Conservation (phyloP, 208 protist genomes). For the Zelonia costaricensis region DNA sequence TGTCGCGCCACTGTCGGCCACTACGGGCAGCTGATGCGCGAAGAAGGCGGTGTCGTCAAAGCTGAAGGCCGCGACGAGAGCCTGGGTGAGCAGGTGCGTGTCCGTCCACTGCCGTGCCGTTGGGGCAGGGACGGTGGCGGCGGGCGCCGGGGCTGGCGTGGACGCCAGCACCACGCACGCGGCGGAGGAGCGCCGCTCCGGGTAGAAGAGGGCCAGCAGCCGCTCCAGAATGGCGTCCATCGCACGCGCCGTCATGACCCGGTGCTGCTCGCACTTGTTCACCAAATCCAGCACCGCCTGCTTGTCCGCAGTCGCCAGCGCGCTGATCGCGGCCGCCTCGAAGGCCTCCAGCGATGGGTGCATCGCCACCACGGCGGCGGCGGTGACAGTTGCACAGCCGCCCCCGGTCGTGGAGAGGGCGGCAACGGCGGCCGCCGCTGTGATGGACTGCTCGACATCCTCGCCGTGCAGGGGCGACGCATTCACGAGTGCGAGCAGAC, state of each 20-base stretch:
- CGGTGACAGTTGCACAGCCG: background rate
- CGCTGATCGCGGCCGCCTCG: conserved; percentile 35
- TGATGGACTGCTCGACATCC: conserved; percentile 24
- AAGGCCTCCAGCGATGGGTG: conserved; percentile 47
- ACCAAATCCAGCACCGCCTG: conserved; percentile 59
- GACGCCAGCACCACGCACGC: background rate
- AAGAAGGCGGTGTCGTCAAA: conserved; percentile 28
- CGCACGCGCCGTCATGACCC: conserved; percentile 60
- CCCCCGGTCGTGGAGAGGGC: conserved; percentile 9
- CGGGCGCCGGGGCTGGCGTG: background rate
- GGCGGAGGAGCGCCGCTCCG: conserved; percentile 2
- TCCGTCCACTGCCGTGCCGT: background rate
- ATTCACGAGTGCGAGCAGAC: conserved; percentile 47
- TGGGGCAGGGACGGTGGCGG: background rate
- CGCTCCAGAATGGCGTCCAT: conserved; percentile 51
- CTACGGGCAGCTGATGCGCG: conserved; percentile 2
- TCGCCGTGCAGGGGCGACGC: conserved; percentile 16
- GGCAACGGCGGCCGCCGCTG: conserved; percentile 18
- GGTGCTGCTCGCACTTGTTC: conserved; percentile 56
- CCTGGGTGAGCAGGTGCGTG: conserved; percentile 22
- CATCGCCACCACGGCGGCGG: conserved; percentile 8
- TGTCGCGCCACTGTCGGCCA: too few relatives aligned
- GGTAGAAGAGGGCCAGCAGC: conserved; percentile 46
- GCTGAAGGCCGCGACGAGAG: conserved; percentile 8
- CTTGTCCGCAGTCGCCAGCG: conserved; percentile 39